Conservation (phyloP, 352 stramenopile genomes). For the Pythium rhizo-oryzae region DNA sequence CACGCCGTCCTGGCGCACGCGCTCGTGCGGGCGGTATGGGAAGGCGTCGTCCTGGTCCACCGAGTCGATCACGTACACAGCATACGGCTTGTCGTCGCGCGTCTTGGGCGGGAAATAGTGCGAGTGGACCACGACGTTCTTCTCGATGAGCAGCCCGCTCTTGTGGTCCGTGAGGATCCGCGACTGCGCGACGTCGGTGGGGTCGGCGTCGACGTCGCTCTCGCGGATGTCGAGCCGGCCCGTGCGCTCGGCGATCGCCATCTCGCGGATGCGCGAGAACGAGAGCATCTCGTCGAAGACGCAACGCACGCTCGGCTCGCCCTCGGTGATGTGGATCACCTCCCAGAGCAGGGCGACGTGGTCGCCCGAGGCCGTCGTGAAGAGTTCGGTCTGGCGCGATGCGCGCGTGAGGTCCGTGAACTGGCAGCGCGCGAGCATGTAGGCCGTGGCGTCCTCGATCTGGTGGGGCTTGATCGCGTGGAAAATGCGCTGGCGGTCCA, state of each 20-base stretch:
- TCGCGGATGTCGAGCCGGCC: conserved; percentile 7
- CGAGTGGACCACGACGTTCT: conserved; percentile 8
- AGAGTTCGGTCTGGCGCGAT: neutral
- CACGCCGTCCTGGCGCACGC: conserved; percentile 33
- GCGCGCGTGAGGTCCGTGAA: conserved; percentile 5
- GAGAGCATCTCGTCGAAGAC: conserved; percentile 10
- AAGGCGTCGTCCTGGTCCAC: conserved; percentile 44
- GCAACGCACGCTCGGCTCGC: neutral
- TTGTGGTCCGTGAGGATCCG: neutral
- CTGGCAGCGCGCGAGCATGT: conserved; percentile 10
- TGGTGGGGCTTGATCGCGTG: conserved; percentile 7
- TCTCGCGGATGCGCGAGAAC: conserved; percentile 12
- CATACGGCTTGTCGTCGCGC: neutral
- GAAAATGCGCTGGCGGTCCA: conserved; percentile 10
- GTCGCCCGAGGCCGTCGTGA: neutral
- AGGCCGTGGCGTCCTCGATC: conserved; percentile 7
- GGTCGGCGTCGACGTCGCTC: conserved; percentile 6
- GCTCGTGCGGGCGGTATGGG: conserved; percentile 41
- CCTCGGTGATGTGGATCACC: neutral
- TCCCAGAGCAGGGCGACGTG: conserved; percentile 5
- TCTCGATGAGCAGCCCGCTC: neutral
- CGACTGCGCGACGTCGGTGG: neutral
- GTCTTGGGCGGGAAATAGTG: conserved; percentile 17
- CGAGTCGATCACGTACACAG: conserved; percentile 33
- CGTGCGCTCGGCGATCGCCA: conserved; percentile 5